Evolutionary conservation across 805 yeast species (phyloP), one percentile per base, ranked within the genome.

Genomic region (Myxozyma melibiosi): DNA sequence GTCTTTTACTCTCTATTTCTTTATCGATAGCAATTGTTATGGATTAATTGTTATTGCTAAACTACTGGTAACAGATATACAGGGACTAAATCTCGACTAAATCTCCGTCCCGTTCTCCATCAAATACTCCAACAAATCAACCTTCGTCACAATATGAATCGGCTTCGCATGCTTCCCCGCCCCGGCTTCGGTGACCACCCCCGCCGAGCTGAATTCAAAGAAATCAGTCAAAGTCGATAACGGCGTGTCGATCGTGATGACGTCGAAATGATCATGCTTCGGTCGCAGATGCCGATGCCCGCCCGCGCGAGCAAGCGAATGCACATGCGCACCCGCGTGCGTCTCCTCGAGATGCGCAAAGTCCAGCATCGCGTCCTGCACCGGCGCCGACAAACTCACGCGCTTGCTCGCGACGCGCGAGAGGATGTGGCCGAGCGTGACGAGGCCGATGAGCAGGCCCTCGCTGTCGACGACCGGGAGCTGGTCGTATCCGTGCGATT

Each of bases 121-220:
- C 52, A 73, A 61, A 56, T 66, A 73, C 18, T 86, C 80, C 66
- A 88, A 77, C 71, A 88, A 78, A 72, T 88, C 96, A 68, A 88
- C 92, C 78, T 88, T 88, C 58, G 96, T 88, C 56, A 88, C 96
- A 58, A 88, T 85, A 71, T 88, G 92, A 45, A 87, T 78, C 47
- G 96, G 94, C 68, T 80, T 84, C 68, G 79, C 76, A 37, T 39
- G 84, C 84, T 4, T 74, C 9, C 66, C 69, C 31, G 58, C 59
- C n/a, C 69, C 68, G 27, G 66, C 47, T 67, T 86, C 91, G 45
- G 95, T 88, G 57, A 88, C 87, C 66, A 88, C 81, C 35, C 94
- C 96, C 64, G 88, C 84, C 11, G 95, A 86, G 73, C 87, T 85
- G 68, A 84, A 87, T 76, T 88, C 96, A 66, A 88, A 88, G 74